A percentile compares a stretch with the other conserved stretches of the same genome.
These are phyloP conservation scores for Chrysopogon serrulatus DNA, from an alignment of 176 grass and related monocot genomes.

Conservation along the genomic window DNA sequence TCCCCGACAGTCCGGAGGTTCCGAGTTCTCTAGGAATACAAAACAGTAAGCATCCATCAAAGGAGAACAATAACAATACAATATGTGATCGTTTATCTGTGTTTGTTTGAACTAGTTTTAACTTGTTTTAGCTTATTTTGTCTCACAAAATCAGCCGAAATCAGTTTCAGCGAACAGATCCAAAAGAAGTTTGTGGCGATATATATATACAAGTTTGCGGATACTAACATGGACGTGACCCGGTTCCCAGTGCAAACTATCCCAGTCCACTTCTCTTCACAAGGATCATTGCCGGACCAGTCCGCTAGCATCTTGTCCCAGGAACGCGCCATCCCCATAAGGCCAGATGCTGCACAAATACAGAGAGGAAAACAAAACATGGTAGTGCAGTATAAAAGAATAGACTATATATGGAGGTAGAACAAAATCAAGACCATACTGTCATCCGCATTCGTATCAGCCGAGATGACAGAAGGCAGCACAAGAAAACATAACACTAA, in stretches of 20 bases:
- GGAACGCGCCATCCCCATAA: slow-evolving; percentile 19
- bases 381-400: neutral
- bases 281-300: slow-evolving; percentile 68
- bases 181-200: too few species aligned
- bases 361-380: neutral
- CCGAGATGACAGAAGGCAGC: neutral
- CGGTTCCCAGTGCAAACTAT: slow-evolving; percentile 35
- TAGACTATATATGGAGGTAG: neutral
- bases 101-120: too few species aligned
- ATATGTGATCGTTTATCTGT: neutral
- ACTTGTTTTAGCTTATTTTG: too few species aligned
- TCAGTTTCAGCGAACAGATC: too few species aligned
- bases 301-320: slow-evolving; percentile 57
- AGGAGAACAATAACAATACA: neutral
- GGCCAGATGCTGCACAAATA: slow-evolving; percentile 33
- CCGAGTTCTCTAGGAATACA: slow-evolving; percentile 54
- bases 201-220: too few species aligned
- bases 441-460: slow-evolving; percentile 20
- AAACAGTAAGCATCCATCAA: neutral
- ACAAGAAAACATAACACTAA: slow-evolving; percentile 22
- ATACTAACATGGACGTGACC: slow-evolving; percentile 56
- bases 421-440: slow-evolving; percentile 3
- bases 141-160: too few species aligned
- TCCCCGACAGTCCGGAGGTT: slow-evolving; percentile 47
- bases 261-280: slow-evolving; percentile 58